phyloP scores from a whole-genome alignment of 441 rosid genomes.

The Bocquillonia castaneifolia region DNA sequence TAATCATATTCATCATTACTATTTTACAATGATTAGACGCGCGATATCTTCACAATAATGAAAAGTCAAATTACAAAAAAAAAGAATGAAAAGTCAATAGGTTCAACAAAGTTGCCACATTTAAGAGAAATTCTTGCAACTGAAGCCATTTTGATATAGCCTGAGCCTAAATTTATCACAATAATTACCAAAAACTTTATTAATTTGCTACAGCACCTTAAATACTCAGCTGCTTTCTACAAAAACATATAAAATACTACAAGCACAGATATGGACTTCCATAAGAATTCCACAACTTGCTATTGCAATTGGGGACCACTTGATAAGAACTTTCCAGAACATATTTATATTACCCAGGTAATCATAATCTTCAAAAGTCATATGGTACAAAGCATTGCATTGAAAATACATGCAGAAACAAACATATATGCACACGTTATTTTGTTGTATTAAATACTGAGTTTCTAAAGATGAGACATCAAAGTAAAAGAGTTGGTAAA shows the following conservation, averaged over 20 bases:
- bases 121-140: neutral
- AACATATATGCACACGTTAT: no score
- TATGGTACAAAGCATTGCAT: neutral
- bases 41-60: neutral
- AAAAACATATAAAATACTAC: neutral
- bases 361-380: neutral
- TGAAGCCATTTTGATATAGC: neutral
- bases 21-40: neutral
- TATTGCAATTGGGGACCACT: neutral
- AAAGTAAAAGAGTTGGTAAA: slow-evolving; percentile 7
- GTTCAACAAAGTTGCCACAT: neutral
- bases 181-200: neutral
- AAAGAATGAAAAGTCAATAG: neutral
- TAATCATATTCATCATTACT: neutral
- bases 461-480: neutral
- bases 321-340: neutral
- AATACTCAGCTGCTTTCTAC: neutral
- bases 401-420: no score
- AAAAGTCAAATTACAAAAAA: neutral
- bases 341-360: neutral
- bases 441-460: no score
- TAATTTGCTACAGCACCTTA: neutral
- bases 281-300: neutral
- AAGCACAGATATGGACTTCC: neutral
- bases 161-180: neutral